These are phyloP conservation scores for Falciphora oryzae DNA, from an alignment of 2,329 filamentous ascomycete species.

Conservation along the genomic window DNA sequence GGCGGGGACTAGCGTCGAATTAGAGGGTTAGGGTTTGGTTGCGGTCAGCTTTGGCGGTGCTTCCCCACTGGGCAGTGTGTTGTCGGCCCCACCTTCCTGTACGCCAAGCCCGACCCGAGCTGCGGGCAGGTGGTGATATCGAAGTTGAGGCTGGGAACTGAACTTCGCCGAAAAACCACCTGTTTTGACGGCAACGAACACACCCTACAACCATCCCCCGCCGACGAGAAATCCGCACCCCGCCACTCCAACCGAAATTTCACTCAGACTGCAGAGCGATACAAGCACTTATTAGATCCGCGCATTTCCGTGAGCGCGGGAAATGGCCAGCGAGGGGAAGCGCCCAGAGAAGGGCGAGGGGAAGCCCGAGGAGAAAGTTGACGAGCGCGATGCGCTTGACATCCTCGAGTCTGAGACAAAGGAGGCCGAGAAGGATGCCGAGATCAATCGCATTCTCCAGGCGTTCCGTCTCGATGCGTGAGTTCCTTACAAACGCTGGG, in stretches of 20 bases:
- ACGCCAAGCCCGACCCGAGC: background rate
- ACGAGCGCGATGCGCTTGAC: slow-evolving; percentile 61
- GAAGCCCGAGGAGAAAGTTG: slow-evolving; percentile 46
- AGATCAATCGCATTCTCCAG: slow-evolving; percentile 89
- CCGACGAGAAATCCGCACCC: background rate
- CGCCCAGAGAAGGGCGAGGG: background rate
- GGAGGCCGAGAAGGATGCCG: slow-evolving; percentile 92
- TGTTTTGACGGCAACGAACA: background rate
- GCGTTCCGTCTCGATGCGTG: slow-evolving; percentile 71
- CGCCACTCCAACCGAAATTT: background rate
- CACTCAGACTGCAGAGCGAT: background rate
- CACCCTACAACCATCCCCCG: background rate
- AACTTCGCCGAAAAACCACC: background rate
- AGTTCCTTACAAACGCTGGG: slow-evolving; percentile 17
- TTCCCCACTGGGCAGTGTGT: background rate
- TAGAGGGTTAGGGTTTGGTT: background rate
- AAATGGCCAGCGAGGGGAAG: background rate
- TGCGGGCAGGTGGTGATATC: background rate
- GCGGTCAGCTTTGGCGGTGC: background rate
- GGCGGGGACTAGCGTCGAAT: background rate
- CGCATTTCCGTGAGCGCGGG: background rate
- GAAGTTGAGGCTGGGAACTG: background rate
- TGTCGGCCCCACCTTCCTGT: background rate
- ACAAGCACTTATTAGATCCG: background rate
- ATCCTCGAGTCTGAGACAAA: slow-evolving; percentile 79